Conservation (phyloP, 257 asterid species). For the Solanum piurae region DNA sequence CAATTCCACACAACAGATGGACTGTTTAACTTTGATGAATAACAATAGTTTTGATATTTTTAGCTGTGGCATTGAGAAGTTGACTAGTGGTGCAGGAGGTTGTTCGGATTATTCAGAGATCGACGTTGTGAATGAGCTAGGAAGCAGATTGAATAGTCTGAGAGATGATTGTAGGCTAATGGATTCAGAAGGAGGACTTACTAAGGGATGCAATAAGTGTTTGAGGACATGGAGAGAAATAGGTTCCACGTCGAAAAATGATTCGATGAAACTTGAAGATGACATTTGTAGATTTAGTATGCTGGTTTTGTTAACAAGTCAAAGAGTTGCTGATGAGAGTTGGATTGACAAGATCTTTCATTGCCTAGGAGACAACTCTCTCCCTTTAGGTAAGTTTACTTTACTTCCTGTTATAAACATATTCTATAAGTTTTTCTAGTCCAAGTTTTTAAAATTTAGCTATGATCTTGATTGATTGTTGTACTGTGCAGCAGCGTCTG, state of each 20-base stretch:
- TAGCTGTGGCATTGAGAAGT: conserved; percentile 47
- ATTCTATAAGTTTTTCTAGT: not conserved
- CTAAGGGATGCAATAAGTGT: conserved; percentile 33
- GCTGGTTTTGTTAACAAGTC: conserved; percentile 39
- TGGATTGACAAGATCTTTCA: conserved; percentile 32
- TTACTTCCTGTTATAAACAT: not conserved
- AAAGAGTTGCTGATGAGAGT: conserved; percentile 26
- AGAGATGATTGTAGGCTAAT: conserved; percentile 28
- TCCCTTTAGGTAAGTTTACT: conserved; percentile 28
- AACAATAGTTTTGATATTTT: not conserved
- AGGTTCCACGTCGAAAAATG: conserved; percentile 1
- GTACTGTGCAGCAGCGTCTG: not conserved
- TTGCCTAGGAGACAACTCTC: conserved; percentile 40
- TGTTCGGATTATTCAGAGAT: conserved; percentile 44
- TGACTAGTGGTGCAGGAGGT: conserved; percentile 46
- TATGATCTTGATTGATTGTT: not conserved
- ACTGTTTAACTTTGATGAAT: conserved; percentile 20
- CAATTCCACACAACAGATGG: conserved; percentile 24
- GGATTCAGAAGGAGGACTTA: conserved; percentile 15
- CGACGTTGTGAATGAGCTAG: conserved; percentile 27
- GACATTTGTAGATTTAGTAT: conserved; percentile 40
- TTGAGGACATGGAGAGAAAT: conserved; percentile 29
- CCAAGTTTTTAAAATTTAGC: not conserved
- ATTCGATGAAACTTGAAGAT: conserved; percentile 2
- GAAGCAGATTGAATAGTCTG: conserved; percentile 18